phyloP scores from a whole-genome alignment of 1,139 yeast genomes.

The Magnusiomyces sp. region DNA sequence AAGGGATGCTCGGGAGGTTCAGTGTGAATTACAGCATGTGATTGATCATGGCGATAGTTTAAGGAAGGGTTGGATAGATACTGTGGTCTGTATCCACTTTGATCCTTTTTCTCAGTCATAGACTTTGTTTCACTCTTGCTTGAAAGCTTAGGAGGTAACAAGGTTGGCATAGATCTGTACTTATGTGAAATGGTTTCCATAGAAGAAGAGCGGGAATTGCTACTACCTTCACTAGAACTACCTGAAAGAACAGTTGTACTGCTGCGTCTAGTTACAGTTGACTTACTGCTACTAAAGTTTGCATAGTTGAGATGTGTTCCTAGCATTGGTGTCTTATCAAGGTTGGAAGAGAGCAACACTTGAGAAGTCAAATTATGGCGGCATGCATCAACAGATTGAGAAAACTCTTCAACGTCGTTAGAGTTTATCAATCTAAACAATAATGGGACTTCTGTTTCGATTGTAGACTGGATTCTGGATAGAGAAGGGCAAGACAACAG shows the following conservation, averaged over 20 bases:
- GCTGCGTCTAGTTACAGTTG: neutral
- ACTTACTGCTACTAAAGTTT: neutral
- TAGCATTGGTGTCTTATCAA: no score
- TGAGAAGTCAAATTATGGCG: slow-evolving; percentile 1
- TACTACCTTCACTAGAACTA: neutral
- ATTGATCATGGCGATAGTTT: no score
- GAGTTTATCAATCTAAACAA: slow-evolving; percentile 1
- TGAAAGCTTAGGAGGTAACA: neutral
- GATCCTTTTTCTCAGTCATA: no score
- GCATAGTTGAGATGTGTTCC: no score
- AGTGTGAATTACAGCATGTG: no score
- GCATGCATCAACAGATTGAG: slow-evolving; percentile 9
- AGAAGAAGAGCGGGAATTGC: neutral
- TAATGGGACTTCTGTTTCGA: neutral
- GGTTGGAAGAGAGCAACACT: neutral
- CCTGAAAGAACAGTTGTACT: neutral
- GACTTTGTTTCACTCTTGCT: neutral
- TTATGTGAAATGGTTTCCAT: no score
- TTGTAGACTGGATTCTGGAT: neutral
- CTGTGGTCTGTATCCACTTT: no score
- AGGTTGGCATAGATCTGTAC: neutral
- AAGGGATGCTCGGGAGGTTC: neutral
- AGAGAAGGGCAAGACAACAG: neutral
- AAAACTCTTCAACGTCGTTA: slow-evolving; percentile 3
- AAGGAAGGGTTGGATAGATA: no score